Evolutionary conservation across 1,284 basidiomycete genomes (phyloP), one percentile per base, ranked within the genome.

Genomic region (Rhodotorula mucilaginosa): DNA sequence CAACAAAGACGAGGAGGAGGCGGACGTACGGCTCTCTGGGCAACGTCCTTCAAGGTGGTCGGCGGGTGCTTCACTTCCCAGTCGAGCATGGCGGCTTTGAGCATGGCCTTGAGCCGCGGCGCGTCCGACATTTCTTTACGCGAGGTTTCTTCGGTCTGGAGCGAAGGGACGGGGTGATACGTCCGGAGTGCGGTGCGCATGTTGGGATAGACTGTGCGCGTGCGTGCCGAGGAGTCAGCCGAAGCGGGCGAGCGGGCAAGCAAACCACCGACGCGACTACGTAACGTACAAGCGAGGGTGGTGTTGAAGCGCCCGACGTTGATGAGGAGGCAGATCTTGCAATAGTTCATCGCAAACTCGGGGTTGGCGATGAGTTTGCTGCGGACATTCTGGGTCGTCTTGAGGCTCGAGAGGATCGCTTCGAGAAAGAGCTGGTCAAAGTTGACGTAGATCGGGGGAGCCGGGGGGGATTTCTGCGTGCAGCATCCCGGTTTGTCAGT

Each of bases 251-350:
- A 7, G 34, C 1, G 34, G 34, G 34, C 34, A 34, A 34, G 3
- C 34, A 5, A 34, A 34, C 34, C 3, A 34, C 5, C 34, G 34
- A 34, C 5, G 18, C 12, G 26, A 26, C 26, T 39, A 26, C 1
- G 29, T 6, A 23, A 83, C 88, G 84, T 80, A 92, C 91, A 95
- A 69, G 93, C 93, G 86, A 94, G 89, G 47, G 93, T 95, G 34
- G 93, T 95, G 80, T 95, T 96, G 80, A 96, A 92, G 69, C 92
- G 85, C n/a, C 93, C 93, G 62, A 94, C 89, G 78, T 96, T 96
- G 63, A 93, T 91, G 59, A 96, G 84, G 44, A 96, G 83, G 57
- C 90, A 90, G 58, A 94, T 87, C 83, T 82, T 93, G 64, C 88
- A 90, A 75, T 93, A 88, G 81, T 93, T 92, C 68, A 88, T 83